Evolutionary conservation across 495 filamentous ascomycete species (phyloP).

Genomic region (Xylaria cubensis): DNA sequence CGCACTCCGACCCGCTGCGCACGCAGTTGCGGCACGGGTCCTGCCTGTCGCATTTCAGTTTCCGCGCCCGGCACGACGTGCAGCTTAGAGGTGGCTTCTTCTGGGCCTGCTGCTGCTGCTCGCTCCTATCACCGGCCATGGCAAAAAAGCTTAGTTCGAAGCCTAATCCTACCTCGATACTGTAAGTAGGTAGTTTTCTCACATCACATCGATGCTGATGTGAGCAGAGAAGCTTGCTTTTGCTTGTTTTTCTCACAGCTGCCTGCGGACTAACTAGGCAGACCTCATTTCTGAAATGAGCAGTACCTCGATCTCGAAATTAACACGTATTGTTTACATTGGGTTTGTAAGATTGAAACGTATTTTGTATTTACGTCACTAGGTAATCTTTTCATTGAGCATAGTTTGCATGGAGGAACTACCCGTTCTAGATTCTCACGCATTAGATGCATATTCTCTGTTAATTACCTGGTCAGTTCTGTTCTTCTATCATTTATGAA

Average conservation of each 20-base stretch:
- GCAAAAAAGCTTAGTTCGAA: conserved; percentile 39
- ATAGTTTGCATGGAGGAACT: neutral
- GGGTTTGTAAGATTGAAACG: neutral
- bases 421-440: neutral
- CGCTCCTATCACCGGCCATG: conserved; percentile 9
- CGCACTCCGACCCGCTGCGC: conserved; percentile 70
- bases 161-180: neutral
- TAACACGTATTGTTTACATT: neutral
- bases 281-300: neutral
- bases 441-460: conserved; percentile 21
- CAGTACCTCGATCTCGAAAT: neutral
- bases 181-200: neutral
- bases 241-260: neutral
- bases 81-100: conserved; percentile 55
- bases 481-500: neutral
- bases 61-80: conserved; percentile 75
- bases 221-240: neutral
- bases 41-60: conserved; percentile 73
- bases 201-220: conserved; percentile 6
- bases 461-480: neutral
- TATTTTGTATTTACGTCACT: neutral
- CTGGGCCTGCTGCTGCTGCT: neutral
- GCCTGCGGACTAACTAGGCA: too few species aligned
- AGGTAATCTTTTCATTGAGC: neutral
- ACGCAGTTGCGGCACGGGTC: conserved; percentile 75